Evolutionary conservation across 371 early-diverging fungal genomes (phyloP).

Genomic region (Nematocida homosporus): DNA sequence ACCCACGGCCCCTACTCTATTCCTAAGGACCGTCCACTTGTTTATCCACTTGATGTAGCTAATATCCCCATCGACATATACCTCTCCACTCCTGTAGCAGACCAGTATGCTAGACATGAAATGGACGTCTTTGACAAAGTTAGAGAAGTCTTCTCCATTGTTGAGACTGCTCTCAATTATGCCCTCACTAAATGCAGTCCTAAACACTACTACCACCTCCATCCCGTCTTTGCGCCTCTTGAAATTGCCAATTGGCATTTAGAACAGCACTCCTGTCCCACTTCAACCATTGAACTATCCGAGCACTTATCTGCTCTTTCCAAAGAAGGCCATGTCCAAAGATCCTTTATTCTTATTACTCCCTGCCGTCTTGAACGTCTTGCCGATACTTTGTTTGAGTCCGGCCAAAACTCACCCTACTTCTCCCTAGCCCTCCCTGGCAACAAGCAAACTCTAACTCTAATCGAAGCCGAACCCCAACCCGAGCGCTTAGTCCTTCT

Average conservation of each 20-base stretch:
- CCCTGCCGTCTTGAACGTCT: slow-evolving; percentile 1
- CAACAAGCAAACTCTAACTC: background rate
- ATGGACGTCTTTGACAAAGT: background rate
- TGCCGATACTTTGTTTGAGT: background rate
- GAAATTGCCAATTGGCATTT: too few relatives aligned
- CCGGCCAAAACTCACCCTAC: background rate
- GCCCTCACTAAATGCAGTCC: too few relatives aligned
- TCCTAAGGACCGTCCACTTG: too few relatives aligned
- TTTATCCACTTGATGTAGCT: too few relatives aligned
- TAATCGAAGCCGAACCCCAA: background rate
- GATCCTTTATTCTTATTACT: slow-evolving; percentile 36
- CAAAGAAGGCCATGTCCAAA: background rate
- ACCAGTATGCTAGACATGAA: too few relatives aligned
- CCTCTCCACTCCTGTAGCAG: too few relatives aligned
- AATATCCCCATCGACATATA: too few relatives aligned
- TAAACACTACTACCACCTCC: too few relatives aligned
- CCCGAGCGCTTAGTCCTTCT: background rate
- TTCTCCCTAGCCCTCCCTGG: slow-evolving; percentile 10
- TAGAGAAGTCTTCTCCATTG: background rate
- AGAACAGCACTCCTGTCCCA: too few relatives aligned
- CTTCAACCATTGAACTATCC: background rate
- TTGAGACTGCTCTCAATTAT: background rate
- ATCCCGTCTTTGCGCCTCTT: too few relatives aligned
- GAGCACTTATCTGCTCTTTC: slow-evolving; percentile 10
- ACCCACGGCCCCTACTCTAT: too few relatives aligned